Percentiles rank a stretch among this genome's conserved stretches.
phyloP scores from a whole-genome alignment of 1,139 yeast genomes.

The Starmera stellimalicola region DNA sequence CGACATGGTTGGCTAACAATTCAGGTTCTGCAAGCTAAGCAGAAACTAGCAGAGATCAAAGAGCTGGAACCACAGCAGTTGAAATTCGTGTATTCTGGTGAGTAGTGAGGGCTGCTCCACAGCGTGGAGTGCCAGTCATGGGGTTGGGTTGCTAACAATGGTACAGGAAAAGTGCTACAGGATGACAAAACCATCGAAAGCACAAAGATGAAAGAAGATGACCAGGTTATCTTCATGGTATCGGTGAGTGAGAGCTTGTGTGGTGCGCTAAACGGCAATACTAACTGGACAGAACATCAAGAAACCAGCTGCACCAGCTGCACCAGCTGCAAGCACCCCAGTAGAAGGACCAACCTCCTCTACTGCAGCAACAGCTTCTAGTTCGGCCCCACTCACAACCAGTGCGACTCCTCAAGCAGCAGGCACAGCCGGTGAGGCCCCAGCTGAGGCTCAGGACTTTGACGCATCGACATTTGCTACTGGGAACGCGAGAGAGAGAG shows the following conservation, averaged over 20 bases:
- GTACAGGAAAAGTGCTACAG: constrained; percentile 63
- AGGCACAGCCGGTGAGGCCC: constrained; percentile 18
- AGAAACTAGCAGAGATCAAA: constrained; percentile 58
- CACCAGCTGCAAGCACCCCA: constrained; percentile 3
- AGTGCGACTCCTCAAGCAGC: constrained; percentile 17
- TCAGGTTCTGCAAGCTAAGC: constrained; percentile 61
- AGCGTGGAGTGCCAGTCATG: not conserved
- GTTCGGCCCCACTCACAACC: constrained; percentile 13
- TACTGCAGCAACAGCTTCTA: constrained; percentile 15
- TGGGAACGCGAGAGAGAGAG: constrained; percentile 24
- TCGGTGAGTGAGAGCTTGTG: constrained; percentile 24
- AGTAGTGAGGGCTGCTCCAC: constrained; percentile 9
- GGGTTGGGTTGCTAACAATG: constrained; percentile 1
- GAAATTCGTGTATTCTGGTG: constrained; percentile 84
- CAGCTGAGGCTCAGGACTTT: constrained; percentile 16
- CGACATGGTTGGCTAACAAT: constrained; percentile 1
- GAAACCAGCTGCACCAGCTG: constrained; percentile 10
- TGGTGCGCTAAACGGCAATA: not conserved
- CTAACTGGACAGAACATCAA: too few relatives aligned
- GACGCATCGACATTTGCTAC: constrained; percentile 23
- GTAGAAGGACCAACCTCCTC: constrained; percentile 17
- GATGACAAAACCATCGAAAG: constrained; percentile 70
- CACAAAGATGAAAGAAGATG: constrained; percentile 78
- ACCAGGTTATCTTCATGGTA: constrained; percentile 88
- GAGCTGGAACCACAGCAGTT: constrained; percentile 67